phyloP scores from a whole-genome alignment of 2,329 filamentous ascomycete genomes.

The Fusarium lateritium region DNA sequence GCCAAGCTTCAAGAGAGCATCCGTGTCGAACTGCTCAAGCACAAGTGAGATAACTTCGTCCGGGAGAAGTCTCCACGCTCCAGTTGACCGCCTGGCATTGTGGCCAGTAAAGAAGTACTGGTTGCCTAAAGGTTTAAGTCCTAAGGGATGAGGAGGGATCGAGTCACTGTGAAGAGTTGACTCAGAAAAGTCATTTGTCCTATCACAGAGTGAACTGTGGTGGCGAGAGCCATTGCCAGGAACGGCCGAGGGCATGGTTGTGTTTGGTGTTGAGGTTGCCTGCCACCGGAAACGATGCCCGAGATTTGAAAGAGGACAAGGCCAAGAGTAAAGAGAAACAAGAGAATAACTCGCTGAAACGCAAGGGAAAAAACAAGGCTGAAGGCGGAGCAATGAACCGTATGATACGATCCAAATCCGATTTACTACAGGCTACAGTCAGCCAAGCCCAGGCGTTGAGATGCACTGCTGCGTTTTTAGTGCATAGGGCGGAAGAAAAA shows the following conservation, averaged over 20 bases:
- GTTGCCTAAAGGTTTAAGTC: slow-evolving; percentile 90
- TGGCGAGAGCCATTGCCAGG: slow-evolving; percentile 22
- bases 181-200: slow-evolving; percentile 44
- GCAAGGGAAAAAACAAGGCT: slow-evolving; percentile 22
- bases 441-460: slow-evolving; percentile 2
- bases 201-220: slow-evolving; percentile 40
- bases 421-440: slow-evolving; percentile 6
- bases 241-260: slow-evolving; percentile 43
- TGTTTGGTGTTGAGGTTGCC: slow-evolving; percentile 9
- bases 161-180: slow-evolving; percentile 56
- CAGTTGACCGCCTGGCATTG: slow-evolving; percentile 77
- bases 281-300: slow-evolving; percentile 3
- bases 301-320: neutral
- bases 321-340: neutral
- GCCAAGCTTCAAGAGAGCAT: slow-evolving; percentile 75
- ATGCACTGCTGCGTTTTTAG: slow-evolving; percentile 27
- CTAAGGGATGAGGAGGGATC: slow-evolving; percentile 84
- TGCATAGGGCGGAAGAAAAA: slow-evolving; percentile 41
- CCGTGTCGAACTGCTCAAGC: slow-evolving; percentile 80
- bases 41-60: slow-evolving; percentile 85
- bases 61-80: slow-evolving; percentile 76
- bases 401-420: slow-evolving; percentile 23
- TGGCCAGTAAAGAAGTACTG: slow-evolving; percentile 75
- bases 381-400: slow-evolving; percentile 22
- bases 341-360: neutral